These are phyloP conservation scores for Tephrocybe rancida DNA, from an alignment of 768 basidiomycete species.

Conservation along the genomic window DNA sequence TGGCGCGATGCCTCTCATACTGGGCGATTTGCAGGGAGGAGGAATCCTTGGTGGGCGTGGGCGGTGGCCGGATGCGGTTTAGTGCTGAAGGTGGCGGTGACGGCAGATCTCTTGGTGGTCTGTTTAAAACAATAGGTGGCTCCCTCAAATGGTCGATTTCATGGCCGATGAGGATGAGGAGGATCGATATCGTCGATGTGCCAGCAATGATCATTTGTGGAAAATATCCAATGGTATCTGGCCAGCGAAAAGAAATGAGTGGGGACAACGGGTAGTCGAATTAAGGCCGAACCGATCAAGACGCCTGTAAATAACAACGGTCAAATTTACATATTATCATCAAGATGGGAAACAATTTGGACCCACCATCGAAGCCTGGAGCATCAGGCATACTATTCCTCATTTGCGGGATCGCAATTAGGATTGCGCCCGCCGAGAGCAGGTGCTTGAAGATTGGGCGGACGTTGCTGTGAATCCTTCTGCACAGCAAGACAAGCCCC, in stretches of 20 bases:
- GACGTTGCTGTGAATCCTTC: constrained; percentile 30
- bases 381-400: constrained; percentile 60
- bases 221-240: constrained; percentile 60
- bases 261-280: not conserved
- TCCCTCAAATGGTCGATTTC: constrained; percentile 33
- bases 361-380: constrained; percentile 48
- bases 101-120: not conserved
- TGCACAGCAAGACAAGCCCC: constrained; percentile 46
- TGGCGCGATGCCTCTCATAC: constrained; percentile 37
- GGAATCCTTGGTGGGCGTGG: constrained; percentile 29
- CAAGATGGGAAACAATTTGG: too few relatives aligned
- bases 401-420: constrained; percentile 51
- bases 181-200: constrained; percentile 40
- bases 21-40: constrained; percentile 34
- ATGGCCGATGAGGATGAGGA: constrained; percentile 43
- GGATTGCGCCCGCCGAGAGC: constrained; percentile 38
- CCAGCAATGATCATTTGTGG: constrained; percentile 57
- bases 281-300: constrained; percentile 41
- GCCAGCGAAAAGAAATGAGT: not conserved
- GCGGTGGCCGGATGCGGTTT: constrained; percentile 27
- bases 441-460: constrained; percentile 38
- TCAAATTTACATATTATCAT: not conserved
- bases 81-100: constrained; percentile 18
- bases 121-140: not conserved
- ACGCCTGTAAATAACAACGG: constrained; percentile 33